A percentile compares a stretch with the other conserved stretches of the same genome.
Conservation (phyloP, 2,329 filamentous ascomycete species). For the Fusarium sp. region DNA sequence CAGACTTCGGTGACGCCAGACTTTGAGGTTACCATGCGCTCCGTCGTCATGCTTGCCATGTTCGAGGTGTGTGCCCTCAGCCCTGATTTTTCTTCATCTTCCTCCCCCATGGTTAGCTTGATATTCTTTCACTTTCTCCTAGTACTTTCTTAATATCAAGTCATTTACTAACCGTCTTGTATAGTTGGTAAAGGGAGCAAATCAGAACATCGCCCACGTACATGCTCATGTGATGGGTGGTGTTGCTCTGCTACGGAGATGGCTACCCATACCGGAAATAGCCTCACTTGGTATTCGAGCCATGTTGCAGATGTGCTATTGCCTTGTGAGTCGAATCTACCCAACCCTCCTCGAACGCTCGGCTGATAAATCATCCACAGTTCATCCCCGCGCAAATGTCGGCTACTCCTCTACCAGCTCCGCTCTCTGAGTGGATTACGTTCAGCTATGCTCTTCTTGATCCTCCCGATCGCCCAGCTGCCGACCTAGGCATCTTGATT, state of each 20-base stretch:
- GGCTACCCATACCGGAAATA: constrained; percentile 53
- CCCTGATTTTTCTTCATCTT: constrained; percentile 6
- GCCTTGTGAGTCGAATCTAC: constrained; percentile 58
- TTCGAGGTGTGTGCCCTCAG: constrained; percentile 64
- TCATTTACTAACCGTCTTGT: constrained; percentile 29
- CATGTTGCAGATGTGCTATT: constrained; percentile 67
- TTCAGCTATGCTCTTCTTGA: constrained; percentile 52
- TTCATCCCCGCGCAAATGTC: constrained; percentile 59
- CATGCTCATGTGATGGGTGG: constrained; percentile 71
- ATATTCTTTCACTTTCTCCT: constrained; percentile 12
- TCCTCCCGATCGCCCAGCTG: constrained; percentile 53
- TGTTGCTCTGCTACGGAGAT: constrained; percentile 65
- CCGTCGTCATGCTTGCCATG: constrained; percentile 69
- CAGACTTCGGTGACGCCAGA: constrained; percentile 48
- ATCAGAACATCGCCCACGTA: constrained; percentile 62
- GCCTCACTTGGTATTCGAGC: constrained; percentile 61
- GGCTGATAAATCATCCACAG: constrained; percentile 44
- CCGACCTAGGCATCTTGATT: constrained; percentile 56
- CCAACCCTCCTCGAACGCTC: background rate
- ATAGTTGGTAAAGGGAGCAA: constrained; percentile 60
- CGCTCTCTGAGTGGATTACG: constrained; percentile 58
- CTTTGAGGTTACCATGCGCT: constrained; percentile 60
- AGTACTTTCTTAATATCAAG: background rate
- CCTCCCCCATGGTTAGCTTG: constrained; percentile 23
- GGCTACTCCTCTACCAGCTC: constrained; percentile 53